Evolutionary conservation across 352 stramenopile genomes (phyloP).

Genomic region (Aphanomyces invadans): DNA sequence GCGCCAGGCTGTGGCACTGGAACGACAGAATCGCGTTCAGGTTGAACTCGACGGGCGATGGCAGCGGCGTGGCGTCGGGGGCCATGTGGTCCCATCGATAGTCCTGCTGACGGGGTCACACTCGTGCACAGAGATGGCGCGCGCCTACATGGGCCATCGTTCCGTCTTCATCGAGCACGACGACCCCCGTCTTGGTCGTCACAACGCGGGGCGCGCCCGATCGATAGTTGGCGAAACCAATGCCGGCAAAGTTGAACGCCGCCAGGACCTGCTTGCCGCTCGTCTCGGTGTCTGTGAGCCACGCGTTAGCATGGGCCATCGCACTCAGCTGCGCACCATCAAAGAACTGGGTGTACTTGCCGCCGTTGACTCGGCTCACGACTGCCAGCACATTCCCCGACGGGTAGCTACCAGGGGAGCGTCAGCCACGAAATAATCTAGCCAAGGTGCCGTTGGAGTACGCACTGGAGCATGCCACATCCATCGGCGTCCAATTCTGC

Average conservation of each 20-base stretch:
- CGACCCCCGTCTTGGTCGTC: background rate
- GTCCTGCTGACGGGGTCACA: background rate
- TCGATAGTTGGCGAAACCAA: conserved; percentile 17
- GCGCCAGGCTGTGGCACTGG: background rate
- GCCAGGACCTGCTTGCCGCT: background rate
- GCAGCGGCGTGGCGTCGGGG: background rate
- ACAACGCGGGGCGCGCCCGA: conserved; percentile 4
- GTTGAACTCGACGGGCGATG: background rate
- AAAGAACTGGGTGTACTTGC: conserved; percentile 13
- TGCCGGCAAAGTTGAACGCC: conserved; percentile 14
- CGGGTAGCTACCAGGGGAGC: conserved; percentile 19
- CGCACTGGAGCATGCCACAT: conserved; percentile 15
- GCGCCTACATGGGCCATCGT: background rate
- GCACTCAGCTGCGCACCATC: conserved; percentile 10
- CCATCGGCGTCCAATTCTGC: conserved; percentile 1
- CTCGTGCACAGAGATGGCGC: background rate
- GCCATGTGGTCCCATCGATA: background rate
- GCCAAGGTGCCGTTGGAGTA: too few species aligned
- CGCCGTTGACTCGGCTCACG: conserved; percentile 10
- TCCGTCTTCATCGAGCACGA: conserved; percentile 10
- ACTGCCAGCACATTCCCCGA: conserved; percentile 13
- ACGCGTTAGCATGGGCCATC: too few species aligned
- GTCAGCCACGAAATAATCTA: too few species aligned
- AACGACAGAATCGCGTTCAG: conserved; percentile 8
- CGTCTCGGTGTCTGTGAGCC: background rate